Conservation (phyloP, 495 filamentous ascomycete genomes). For the Penicillium silybi region DNA sequence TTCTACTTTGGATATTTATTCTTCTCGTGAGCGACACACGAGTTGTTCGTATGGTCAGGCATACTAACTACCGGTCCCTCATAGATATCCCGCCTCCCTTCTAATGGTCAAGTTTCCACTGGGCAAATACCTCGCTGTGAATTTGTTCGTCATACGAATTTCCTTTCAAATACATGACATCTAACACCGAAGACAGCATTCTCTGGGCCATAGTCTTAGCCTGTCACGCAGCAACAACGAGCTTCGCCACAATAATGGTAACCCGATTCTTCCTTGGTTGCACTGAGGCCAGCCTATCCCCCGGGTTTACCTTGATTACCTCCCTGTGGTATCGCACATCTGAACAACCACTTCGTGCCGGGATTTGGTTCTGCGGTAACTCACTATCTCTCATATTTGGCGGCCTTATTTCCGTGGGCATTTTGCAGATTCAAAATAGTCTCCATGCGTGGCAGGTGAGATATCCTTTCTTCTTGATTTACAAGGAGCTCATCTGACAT, state of each 20-base stretch:
- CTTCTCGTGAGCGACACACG: constrained; percentile 40
- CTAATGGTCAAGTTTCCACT: constrained; percentile 54
- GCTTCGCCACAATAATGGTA: constrained; percentile 46
- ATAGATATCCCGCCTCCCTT: constrained; percentile 50
- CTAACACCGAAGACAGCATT: constrained; percentile 36
- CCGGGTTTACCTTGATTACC: constrained; percentile 36
- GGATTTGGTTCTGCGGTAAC: constrained; percentile 17
- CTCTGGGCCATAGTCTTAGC: constrained; percentile 33
- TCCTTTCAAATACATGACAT: neutral
- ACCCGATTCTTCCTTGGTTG: constrained; percentile 53
- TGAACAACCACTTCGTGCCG: constrained; percentile 47
- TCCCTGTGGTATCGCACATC: constrained; percentile 48
- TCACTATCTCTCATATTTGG: constrained; percentile 22
- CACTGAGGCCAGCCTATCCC: constrained; percentile 48
- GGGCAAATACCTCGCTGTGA: constrained; percentile 44
- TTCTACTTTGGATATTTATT: constrained; percentile 52
- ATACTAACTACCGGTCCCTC: constrained; percentile 20
- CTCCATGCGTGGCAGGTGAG: constrained; percentile 36
- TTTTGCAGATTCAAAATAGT: constrained; percentile 17
- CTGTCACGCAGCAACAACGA: constrained; percentile 45
- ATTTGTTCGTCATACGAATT: constrained; percentile 36
- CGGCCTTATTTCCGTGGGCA: constrained; percentile 20
- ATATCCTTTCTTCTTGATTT: constrained; percentile 56
- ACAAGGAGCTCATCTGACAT: constrained; percentile 27
- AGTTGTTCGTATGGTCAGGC: constrained; percentile 50